Evolutionary conservation across 495 filamentous ascomycete genomes (phyloP).

Genomic region (Penicillium angulare): DNA sequence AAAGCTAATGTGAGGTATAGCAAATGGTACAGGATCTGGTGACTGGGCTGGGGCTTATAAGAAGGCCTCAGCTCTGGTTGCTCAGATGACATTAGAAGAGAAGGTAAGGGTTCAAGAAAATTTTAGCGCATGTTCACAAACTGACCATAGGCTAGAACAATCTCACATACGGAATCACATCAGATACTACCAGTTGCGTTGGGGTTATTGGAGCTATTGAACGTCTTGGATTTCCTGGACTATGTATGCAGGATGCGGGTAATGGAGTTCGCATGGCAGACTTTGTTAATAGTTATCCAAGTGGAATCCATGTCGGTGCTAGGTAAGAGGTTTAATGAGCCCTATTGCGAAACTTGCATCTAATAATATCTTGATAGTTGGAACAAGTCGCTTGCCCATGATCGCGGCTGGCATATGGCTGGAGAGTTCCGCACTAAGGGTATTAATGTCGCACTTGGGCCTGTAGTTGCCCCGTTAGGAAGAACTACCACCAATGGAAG

Average conservation of each 20-base stretch:
- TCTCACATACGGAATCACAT: conserved; percentile 42
- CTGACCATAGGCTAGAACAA: conserved; percentile 31
- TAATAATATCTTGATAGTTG: conserved; percentile 26
- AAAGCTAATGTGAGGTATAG: conserved; percentile 9
- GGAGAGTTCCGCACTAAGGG: conserved; percentile 55
- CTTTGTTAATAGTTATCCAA: conserved; percentile 57
- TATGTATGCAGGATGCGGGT: conserved; percentile 64
- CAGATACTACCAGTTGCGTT: conserved; percentile 47
- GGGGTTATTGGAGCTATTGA: conserved; percentile 52
- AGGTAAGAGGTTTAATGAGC: conserved; percentile 13
- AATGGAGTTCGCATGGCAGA: conserved; percentile 60
- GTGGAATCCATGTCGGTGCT: conserved; percentile 56
- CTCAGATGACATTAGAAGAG: conserved; percentile 58
- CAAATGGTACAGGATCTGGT: conserved; percentile 17
- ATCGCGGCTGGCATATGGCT: conserved; percentile 52
- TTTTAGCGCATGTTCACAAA: not conserved
- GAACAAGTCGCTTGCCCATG: conserved; percentile 56
- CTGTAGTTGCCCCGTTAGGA: conserved; percentile 67
- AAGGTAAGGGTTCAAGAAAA: conserved; percentile 29
- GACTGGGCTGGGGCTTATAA: conserved; percentile 49
- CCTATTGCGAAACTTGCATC: not conserved
- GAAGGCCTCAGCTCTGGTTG: conserved; percentile 51
- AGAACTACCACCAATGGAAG: conserved; percentile 65
- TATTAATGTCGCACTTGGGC: conserved; percentile 55
- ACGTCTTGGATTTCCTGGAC: conserved; percentile 56